Conservation (phyloP, 2,329 filamentous ascomycete genomes). For the Coniochaeta pulveracea region DNA sequence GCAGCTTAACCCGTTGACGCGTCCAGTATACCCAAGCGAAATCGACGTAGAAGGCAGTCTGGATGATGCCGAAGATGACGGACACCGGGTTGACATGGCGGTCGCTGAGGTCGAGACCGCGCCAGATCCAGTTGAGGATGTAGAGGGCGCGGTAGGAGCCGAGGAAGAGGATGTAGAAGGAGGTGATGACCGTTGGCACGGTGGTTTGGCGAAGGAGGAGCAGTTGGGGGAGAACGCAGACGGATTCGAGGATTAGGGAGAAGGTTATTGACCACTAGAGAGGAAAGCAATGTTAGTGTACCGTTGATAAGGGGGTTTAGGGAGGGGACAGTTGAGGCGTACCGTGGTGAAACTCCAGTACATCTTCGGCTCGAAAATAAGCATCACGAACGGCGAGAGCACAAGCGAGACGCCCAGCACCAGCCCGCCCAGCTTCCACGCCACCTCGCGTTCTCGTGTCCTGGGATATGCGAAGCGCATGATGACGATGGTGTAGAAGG, state of each 20-base stretch:
- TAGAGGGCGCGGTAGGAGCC: conserved; percentile 85
- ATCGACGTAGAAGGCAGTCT: conserved; percentile 83
- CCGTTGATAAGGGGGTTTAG: conserved; percentile 9
- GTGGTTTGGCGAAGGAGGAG: conserved; percentile 88
- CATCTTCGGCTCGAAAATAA: conserved; percentile 46
- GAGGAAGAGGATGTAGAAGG: conserved; percentile 83
- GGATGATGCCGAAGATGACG: conserved; percentile 76
- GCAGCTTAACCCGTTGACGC: conserved; percentile 84
- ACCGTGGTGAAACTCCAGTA: conserved; percentile 40
- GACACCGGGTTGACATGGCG: conserved; percentile 57
- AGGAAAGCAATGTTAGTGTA: conserved; percentile 4
- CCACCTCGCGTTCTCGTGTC: conserved; percentile 80
- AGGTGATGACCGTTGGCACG: conserved; percentile 90
- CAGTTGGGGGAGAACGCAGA: conserved; percentile 83
- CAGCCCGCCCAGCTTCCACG: conserved; percentile 79
- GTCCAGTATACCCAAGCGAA: conserved; percentile 97
- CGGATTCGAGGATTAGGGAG: conserved; percentile 82
- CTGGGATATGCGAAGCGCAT: conserved; percentile 83
- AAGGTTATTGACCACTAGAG: conserved; percentile 39
- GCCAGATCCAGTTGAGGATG: conserved; percentile 80
- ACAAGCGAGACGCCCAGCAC: conserved; percentile 55
- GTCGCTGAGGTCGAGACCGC: conserved; percentile 48
- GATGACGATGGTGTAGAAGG: conserved; percentile 73
- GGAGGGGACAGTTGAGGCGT: conserved; percentile 12
- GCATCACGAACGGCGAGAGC: conserved; percentile 60